Conservation (phyloP, 2,329 filamentous ascomycete genomes). For the Zasmidium angulare region DNA sequence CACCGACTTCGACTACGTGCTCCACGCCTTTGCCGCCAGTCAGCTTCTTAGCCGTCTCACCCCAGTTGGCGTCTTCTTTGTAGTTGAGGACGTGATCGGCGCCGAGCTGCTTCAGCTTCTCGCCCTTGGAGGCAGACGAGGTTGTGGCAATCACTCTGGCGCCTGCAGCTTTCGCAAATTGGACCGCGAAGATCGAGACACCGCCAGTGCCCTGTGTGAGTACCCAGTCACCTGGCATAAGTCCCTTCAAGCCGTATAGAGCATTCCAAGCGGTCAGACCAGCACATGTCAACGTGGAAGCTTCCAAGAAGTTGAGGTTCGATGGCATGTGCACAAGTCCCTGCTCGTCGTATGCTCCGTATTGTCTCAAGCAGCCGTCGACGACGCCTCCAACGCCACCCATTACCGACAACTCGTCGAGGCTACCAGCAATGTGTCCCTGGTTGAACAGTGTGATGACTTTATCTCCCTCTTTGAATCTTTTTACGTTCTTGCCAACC, state of each 20-base stretch:
- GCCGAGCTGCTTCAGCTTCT: slow-evolving; percentile 52
- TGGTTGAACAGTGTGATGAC: slow-evolving; percentile 66
- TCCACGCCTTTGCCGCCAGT: slow-evolving; percentile 60
- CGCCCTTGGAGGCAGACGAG: slow-evolving; percentile 50
- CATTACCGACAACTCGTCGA: slow-evolving; percentile 38
- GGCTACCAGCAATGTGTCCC: slow-evolving; percentile 52
- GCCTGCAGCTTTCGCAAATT: slow-evolving; percentile 54
- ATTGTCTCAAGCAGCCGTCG: slow-evolving; percentile 67
- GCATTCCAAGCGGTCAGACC: slow-evolving; percentile 54
- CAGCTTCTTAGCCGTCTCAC: slow-evolving; percentile 51
- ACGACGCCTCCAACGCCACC: slow-evolving; percentile 67
- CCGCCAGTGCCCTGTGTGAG: slow-evolving; percentile 69
- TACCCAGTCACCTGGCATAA: slow-evolving; percentile 49
- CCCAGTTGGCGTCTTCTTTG: slow-evolving; percentile 53
- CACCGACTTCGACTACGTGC: slow-evolving; percentile 66
- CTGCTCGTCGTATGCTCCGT: slow-evolving; percentile 65
- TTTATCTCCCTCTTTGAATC: slow-evolving; percentile 59
- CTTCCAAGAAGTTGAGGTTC: slow-evolving; percentile 50
- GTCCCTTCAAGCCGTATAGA: slow-evolving; percentile 48
- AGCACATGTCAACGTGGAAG: slow-evolving; percentile 49
- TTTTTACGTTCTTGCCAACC: slow-evolving; percentile 56
- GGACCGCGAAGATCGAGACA: slow-evolving; percentile 65
- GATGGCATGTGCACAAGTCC: slow-evolving; percentile 66
- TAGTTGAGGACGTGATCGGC: slow-evolving; percentile 61
- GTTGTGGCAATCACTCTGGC: slow-evolving; percentile 60